Conservation (phyloP, 306 rosid species). For the Quercus agrifolia region DNA sequence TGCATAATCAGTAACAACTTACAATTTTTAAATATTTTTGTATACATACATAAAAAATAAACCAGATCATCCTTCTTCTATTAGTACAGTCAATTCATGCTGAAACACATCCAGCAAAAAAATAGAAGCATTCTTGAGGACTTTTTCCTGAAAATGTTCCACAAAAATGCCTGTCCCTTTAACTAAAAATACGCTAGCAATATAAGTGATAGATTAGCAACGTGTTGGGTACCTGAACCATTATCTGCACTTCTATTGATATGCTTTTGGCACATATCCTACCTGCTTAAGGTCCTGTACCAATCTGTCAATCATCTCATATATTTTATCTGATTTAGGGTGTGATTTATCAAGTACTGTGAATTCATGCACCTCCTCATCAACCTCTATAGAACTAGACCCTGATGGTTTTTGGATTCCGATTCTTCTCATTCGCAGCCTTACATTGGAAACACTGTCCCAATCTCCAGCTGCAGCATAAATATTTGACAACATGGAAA, state of each 20-base stretch:
- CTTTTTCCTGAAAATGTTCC: not conserved
- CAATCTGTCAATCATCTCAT: slow-evolving; percentile 64
- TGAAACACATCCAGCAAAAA: not conserved
- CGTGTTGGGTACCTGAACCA: not conserved
- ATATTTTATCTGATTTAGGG: slow-evolving; percentile 65
- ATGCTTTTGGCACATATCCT: slow-evolving; percentile 34
- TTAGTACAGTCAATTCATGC: not conserved
- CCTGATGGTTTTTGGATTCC: slow-evolving; percentile 77
- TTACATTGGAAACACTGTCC: slow-evolving; percentile 53
- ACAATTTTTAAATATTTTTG: not conserved
- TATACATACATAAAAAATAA: not conserved
- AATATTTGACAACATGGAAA: slow-evolving; percentile 74
- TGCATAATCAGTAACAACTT: not conserved
- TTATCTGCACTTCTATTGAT: slow-evolving; percentile 16
- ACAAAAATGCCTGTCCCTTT: not conserved
- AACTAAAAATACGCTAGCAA: not conserved
- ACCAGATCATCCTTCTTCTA: slow-evolving; percentile 1
- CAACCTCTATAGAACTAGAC: slow-evolving; percentile 73
- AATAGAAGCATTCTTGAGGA: not conserved
- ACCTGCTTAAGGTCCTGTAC: slow-evolving; percentile 50
- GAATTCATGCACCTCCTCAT: slow-evolving; percentile 70
- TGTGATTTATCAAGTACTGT: slow-evolving; percentile 70
- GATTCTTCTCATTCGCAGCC: slow-evolving; percentile 56
- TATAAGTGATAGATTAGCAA: slow-evolving; percentile 7
- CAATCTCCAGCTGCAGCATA: slow-evolving; percentile 83